These are phyloP conservation scores for Fistulifera solaris DNA, from an alignment of 108 stramenopile species.

Conservation along the genomic window DNA sequence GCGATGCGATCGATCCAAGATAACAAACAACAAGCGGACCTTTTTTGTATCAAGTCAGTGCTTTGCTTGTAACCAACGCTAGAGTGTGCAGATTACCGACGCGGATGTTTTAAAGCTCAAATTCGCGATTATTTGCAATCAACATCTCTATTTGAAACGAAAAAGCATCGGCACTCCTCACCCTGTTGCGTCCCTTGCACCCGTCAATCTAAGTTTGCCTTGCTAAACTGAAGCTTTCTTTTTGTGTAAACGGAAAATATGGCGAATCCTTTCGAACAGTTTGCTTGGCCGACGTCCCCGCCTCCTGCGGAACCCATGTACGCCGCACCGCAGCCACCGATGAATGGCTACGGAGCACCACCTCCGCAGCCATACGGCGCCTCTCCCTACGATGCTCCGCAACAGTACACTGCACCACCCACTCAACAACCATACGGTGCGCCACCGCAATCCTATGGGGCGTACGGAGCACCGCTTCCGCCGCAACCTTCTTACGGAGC, in stretches of 20 bases:
- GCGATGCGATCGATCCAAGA: too few relatives aligned
- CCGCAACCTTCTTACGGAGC: conserved; percentile 11
- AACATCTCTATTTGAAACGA: too few relatives aligned
- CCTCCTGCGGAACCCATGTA: conserved; percentile 8
- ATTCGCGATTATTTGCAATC: too few relatives aligned
- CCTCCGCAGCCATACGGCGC: conserved; percentile 4
- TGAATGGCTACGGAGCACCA: conserved; percentile 23
- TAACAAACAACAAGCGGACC: too few relatives aligned
- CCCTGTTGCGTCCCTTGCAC: too few relatives aligned
- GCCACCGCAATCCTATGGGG: conserved; percentile 8
- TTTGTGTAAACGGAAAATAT: conserved; percentile 18
- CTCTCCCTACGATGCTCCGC: conserved; percentile 1
- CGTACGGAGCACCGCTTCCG: conserved; percentile 2
- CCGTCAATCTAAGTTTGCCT: too few relatives aligned
- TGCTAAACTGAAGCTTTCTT: too few relatives aligned
- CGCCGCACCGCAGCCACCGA: not conserved
- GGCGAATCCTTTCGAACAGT: conserved; percentile 82
- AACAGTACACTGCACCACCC: not conserved
- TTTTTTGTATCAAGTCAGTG: too few relatives aligned
- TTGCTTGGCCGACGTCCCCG: conserved; percentile 25
- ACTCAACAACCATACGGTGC: conserved; percentile 13
- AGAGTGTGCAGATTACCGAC: too few relatives aligned
- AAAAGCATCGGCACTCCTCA: too few relatives aligned
- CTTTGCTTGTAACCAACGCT: too few relatives aligned
- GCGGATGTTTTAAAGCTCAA: too few relatives aligned